Conservation (phyloP, 208 protist genomes). For the Crithidia brevicula region DNA sequence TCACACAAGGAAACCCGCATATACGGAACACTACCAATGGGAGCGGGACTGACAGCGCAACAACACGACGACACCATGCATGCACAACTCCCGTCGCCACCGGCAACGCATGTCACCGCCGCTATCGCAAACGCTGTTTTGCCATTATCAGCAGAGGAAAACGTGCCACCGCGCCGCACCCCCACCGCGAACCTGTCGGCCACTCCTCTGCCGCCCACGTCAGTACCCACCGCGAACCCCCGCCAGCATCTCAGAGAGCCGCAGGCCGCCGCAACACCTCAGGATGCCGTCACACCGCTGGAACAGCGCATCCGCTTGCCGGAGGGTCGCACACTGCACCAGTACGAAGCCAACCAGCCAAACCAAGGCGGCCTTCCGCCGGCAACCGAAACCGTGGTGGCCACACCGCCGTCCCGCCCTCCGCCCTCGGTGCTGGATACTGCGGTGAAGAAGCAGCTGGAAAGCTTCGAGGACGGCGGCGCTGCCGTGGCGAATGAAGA, state of each 20-base stretch:
- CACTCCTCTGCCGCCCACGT: constrained; percentile 19
- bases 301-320: background rate
- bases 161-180: background rate
- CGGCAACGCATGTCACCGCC: background rate
- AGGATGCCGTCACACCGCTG: background rate
- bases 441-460: constrained; percentile 4
- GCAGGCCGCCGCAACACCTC: background rate
- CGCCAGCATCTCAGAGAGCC: constrained; percentile 23
- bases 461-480: background rate
- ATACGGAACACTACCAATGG: too few relatives aligned
- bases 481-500: background rate
- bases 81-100: too few relatives aligned
- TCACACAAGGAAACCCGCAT: too few relatives aligned
- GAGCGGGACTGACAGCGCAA: too few relatives aligned
- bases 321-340: background rate
- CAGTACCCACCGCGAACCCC: constrained; percentile 22
- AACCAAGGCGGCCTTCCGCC: too few relatives aligned
- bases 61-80: too few relatives aligned
- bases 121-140: background rate
- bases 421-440: constrained; percentile 7
- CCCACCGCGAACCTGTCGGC: background rate
- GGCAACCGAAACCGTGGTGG: background rate
- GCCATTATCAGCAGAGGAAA: constrained; percentile 18
- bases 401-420: background rate
- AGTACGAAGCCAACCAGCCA: too few relatives aligned